phyloP scores from a whole-genome alignment of 441 rosid genomes.

The Jatropha multifida region DNA sequence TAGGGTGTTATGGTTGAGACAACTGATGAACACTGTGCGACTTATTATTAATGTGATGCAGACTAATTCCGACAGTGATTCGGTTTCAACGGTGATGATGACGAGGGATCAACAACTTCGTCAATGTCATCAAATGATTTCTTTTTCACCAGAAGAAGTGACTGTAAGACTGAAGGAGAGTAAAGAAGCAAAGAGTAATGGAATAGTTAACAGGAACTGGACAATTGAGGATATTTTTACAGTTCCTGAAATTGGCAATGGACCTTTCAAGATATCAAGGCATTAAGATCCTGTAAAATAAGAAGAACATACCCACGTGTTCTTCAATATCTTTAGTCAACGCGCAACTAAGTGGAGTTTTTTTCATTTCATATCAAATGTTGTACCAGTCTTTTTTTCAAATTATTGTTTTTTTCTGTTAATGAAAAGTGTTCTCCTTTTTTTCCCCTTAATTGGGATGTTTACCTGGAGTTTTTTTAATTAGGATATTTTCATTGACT shows the following conservation, averaged over 20 bases:
- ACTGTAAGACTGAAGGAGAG: slow-evolving; percentile 1
- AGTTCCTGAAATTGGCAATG: slow-evolving; percentile 27
- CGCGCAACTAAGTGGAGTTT: too few relatives aligned
- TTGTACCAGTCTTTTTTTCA: too few relatives aligned
- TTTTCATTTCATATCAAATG: too few relatives aligned
- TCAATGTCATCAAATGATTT: slow-evolving; percentile 14
- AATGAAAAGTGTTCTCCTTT: too few relatives aligned
- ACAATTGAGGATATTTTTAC: slow-evolving; percentile 17
- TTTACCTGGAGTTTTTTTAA: too few relatives aligned
- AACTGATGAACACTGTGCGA: background rate
- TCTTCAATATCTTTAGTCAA: background rate
- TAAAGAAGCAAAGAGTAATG: slow-evolving; percentile 12
- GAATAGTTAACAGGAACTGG: slow-evolving; percentile 17
- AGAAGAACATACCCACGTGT: background rate
- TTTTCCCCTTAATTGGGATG: too few relatives aligned
- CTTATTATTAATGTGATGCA: slow-evolving; percentile 23
- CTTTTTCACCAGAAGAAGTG: slow-evolving; percentile 16
- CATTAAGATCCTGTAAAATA: background rate
- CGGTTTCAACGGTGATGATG: slow-evolving; percentile 4
- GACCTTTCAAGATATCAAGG: slow-evolving; percentile 16
- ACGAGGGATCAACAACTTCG: slow-evolving; percentile 21
- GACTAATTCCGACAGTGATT: slow-evolving; percentile 25
- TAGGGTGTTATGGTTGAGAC: background rate
- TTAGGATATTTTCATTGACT: too few relatives aligned
- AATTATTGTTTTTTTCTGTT: too few relatives aligned